A percentile compares a stretch with the other conserved stretches of the same genome.
Conservation (phyloP, 192 early-diverging fungal genomes). For the Thoreauomyces humboldtii region DNA sequence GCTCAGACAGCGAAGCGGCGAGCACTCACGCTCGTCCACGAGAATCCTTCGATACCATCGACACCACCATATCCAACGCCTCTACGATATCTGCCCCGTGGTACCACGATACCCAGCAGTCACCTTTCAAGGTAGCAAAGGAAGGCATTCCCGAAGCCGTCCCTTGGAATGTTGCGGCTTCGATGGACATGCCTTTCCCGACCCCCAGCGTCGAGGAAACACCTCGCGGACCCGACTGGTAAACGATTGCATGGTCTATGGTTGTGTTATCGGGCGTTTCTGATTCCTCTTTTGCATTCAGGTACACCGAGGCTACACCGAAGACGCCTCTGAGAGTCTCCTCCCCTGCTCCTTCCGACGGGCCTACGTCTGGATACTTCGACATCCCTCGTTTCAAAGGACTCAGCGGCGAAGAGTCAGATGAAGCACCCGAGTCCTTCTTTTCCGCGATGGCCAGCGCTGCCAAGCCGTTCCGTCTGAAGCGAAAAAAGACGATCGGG, state of each 20-base stretch:
- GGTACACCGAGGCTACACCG: background rate
- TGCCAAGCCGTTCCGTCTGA: background rate
- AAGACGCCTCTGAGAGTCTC: background rate
- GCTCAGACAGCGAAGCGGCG: slow-evolving; percentile 6
- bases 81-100: slow-evolving; percentile 17
- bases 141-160: slow-evolving; percentile 10
- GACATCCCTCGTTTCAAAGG: background rate
- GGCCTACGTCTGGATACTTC: background rate
- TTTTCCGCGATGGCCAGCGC: background rate
- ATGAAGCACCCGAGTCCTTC: background rate
- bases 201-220: background rate
- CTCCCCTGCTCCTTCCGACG: background rate
- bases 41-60: background rate
- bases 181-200: background rate
- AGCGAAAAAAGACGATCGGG: slow-evolving; percentile 1
- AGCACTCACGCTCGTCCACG: background rate
- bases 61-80: background rate
- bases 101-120: slow-evolving; percentile 9
- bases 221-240: background rate
- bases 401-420: background rate
- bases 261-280: too few relatives aligned
- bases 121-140: background rate
- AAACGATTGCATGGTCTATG: background rate
- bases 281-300: background rate
- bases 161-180: slow-evolving; percentile 3